Percentiles rank a stretch among this genome's conserved stretches.
Evolutionary conservation across 306 rosid genomes (phyloP).

Genomic region (Dalbergia oliveri): DNA sequence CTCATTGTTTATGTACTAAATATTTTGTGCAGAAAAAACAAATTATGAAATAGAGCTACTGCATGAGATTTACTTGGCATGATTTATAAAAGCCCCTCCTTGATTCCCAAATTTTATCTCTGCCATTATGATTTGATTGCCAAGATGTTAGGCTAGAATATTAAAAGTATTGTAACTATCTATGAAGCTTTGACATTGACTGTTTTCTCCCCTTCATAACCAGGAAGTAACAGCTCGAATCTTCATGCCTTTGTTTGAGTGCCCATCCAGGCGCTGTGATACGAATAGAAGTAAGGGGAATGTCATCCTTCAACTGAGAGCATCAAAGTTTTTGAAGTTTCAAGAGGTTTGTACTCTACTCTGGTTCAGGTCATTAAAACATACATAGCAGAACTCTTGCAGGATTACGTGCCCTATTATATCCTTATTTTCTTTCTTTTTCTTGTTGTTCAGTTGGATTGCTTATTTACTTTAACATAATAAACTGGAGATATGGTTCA

Average conservation of each 20-base stretch:
- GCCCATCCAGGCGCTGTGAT: conserved; percentile 86
- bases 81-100: background rate
- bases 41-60: background rate
- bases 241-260: conserved; percentile 92
- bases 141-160: conserved; percentile 3
- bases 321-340: conserved; percentile 96
- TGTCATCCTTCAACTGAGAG: conserved; percentile 91
- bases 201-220: conserved; percentile 41
- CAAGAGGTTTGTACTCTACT: conserved; percentile 74
- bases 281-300: conserved; percentile 79
- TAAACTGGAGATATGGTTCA: conserved; percentile 39
- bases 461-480: conserved; percentile 18
- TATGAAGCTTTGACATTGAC: conserved; percentile 22
- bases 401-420: background rate
- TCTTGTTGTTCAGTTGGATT: conserved; percentile 14
- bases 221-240: conserved; percentile 98
- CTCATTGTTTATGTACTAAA: background rate
- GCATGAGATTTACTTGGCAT: background rate
- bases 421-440: conserved; percentile 29
- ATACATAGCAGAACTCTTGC: conserved; percentile 12
- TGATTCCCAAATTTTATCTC: background rate
- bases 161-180: conserved; percentile 1
- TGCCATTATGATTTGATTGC: conserved; percentile 8
- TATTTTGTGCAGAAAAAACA: background rate
- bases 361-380: conserved; percentile 26